These are phyloP conservation scores for Lodderomyces oxycetoniae DNA, from an alignment of 1,139 yeast species.

Conservation along the genomic window DNA sequence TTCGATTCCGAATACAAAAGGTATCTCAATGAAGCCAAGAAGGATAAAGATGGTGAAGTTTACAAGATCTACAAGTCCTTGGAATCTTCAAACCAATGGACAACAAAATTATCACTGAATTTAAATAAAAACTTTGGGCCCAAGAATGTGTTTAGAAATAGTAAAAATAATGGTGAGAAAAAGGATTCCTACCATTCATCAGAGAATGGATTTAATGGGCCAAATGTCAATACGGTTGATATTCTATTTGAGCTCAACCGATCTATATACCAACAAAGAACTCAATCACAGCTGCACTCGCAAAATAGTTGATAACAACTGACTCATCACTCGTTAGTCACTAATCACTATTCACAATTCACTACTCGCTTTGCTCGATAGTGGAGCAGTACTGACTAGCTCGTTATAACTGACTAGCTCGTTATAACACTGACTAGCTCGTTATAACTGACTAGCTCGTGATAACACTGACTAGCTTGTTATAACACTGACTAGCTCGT, in stretches of 20 bases:
- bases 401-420: too few species aligned
- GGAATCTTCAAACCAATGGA: conserved; percentile 25
- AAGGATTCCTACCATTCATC: not conserved
- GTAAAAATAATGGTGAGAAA: not conserved
- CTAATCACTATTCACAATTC: too few species aligned
- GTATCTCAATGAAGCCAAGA: conserved; percentile 17
- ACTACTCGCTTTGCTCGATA: too few species aligned
- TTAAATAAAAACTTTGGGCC: conserved; percentile 12
- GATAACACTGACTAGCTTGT: too few species aligned
- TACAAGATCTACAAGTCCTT: conserved; percentile 19
- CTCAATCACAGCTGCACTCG: too few species aligned
- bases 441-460: too few species aligned
- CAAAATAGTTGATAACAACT: too few species aligned
- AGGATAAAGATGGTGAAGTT: conserved; percentile 17
- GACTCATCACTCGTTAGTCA: too few species aligned
- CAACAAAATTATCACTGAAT: conserved; percentile 12
- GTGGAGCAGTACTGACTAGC: too few species aligned
- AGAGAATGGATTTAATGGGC: conserved; percentile 1
- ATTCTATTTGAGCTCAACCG: conserved; percentile 20
- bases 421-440: too few species aligned
- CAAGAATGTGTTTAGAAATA: conserved; percentile 14
- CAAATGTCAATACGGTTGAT: conserved; percentile 13
- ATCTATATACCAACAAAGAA: conserved; percentile 17
- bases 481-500: too few species aligned
- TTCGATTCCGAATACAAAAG: conserved; percentile 15